Conservation (phyloP, 2,329 filamentous ascomycete genomes). For the Alternaria tenuissima region DNA sequence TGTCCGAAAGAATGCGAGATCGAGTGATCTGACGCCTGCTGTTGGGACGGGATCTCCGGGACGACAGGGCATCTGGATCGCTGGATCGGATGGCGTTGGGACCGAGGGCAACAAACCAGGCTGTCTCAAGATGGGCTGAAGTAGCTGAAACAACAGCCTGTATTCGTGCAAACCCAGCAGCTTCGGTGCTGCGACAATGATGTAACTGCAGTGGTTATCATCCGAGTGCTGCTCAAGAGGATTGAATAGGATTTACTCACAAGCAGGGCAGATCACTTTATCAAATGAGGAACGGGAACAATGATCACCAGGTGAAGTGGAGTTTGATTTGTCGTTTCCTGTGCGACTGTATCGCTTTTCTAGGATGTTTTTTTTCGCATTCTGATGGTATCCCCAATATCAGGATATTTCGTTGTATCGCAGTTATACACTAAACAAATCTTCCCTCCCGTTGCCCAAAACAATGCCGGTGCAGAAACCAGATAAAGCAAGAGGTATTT, state of each 20-base stretch:
- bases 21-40: not conserved
- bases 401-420: slow-evolving; percentile 28
- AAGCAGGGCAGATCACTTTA: not conserved
- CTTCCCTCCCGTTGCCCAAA: slow-evolving; percentile 25
- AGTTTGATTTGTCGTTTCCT: slow-evolving; percentile 15
- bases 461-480: slow-evolving; percentile 37
- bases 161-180: not conserved
- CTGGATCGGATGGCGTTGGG: not conserved
- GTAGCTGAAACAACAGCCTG: not conserved
- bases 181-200: not conserved
- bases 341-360: slow-evolving; percentile 32
- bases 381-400: slow-evolving; percentile 34
- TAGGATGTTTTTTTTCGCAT: slow-evolving; percentile 32
- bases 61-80: not conserved
- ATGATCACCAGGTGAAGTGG: not conserved
- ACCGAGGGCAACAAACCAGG: not conserved
- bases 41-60: not conserved
- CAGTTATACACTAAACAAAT: slow-evolving; percentile 34
- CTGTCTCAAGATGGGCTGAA: not conserved
- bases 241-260: not conserved
- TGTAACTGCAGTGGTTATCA: not conserved
- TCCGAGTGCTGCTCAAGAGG: not conserved
- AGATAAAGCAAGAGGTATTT: slow-evolving; percentile 31
- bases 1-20: not conserved
- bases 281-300: not conserved